Percentiles rank a stretch among this genome's conserved stretches.
phyloP scores from a whole-genome alignment of 805 yeast genomes.

The Ogataea pilisensis region DNA sequence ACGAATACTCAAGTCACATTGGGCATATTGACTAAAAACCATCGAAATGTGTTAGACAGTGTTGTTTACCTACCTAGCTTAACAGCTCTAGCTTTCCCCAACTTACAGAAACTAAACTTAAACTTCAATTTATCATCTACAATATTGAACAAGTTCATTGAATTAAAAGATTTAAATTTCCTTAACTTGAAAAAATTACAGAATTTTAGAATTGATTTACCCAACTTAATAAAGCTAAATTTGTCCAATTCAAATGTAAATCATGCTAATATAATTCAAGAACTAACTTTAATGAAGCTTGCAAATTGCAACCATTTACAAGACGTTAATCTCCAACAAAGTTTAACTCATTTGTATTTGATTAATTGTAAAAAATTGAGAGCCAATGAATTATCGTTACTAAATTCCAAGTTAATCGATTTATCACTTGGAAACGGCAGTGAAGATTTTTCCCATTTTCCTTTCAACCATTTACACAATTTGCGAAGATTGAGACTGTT shows the following conservation, averaged over 20 bases:
- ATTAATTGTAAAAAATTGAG: not conserved
- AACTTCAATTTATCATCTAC: not conserved
- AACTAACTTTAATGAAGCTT: not conserved
- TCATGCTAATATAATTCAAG: not conserved
- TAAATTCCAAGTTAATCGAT: not conserved
- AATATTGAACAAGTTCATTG: not conserved
- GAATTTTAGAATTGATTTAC: conserved; percentile 1
- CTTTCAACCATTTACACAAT: not conserved
- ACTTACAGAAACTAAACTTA: not conserved
- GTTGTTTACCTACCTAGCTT: not conserved
- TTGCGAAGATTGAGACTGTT: not conserved
- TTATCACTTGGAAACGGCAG: not conserved
- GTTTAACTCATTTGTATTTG: not conserved
- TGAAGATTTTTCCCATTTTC: not conserved
- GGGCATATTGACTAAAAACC: not conserved
- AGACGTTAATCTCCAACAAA: not conserved
- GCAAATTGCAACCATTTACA: not conserved
- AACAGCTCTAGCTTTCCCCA: not conserved
- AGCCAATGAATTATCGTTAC: not conserved
- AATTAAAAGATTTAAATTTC: not conserved
- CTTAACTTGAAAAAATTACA: not conserved
- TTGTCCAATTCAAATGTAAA: not conserved
- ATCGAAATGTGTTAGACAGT: not conserved
- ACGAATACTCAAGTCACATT: not conserved
- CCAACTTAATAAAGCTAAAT: not conserved